phyloP scores from a whole-genome alignment of 345 rosid species.

The Eucalyptus microcorys region DNA sequence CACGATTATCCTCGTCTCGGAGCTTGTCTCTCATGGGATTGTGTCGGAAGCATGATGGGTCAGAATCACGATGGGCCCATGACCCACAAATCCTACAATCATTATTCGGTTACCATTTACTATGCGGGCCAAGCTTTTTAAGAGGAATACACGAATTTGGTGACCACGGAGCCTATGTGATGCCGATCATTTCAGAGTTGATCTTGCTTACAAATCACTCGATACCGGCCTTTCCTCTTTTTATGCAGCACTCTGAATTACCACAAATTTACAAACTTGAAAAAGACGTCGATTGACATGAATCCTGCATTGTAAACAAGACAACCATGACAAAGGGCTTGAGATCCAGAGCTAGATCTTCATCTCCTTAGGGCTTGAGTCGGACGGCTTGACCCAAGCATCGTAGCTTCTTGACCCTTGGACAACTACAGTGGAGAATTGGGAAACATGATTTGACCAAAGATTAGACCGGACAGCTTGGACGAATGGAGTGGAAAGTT shows the following conservation, averaged over 20 bases:
- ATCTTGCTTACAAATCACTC: background rate
- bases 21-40: background rate
- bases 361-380: background rate
- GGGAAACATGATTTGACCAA: background rate
- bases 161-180: background rate
- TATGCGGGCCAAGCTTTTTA: background rate
- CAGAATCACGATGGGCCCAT: background rate
- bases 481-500: background rate
- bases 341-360: background rate
- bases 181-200: background rate
- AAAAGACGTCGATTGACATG: background rate
- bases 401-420: background rate
- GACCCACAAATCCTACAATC: background rate
- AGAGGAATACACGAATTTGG: accelerated
- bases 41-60: background rate
- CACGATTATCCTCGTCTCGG: background rate
- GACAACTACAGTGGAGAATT: background rate
- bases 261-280: background rate
- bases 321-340: background rate
- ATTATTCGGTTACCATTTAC: background rate
- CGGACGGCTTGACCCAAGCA: background rate
- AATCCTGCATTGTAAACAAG: background rate
- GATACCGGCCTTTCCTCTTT: background rate
- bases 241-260: background rate
- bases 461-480: background rate